Percentiles rank a stretch among this genome's conserved stretches.
phyloP scores from a whole-genome alignment of 1,284 basidiomycete genomes.

The Cronartium quercuum region DNA sequence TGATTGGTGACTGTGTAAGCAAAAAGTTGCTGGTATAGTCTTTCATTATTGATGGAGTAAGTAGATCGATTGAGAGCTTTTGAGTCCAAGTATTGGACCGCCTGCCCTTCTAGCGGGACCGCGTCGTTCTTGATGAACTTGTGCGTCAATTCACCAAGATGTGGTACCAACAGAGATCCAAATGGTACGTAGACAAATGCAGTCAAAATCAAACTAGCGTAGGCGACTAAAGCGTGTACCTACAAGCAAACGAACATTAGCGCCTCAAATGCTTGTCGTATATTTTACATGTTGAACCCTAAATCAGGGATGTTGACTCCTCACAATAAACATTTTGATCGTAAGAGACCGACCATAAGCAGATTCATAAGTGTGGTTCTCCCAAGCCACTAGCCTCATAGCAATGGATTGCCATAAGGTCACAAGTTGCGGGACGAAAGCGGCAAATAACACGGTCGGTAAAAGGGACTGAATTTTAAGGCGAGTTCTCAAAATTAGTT shows the following conservation, averaged over 20 bases:
- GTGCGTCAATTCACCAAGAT: constrained; percentile 3
- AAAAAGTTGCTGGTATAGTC: constrained; percentile 87
- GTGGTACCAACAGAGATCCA: constrained; percentile 45
- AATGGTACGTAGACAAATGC: constrained; percentile 50
- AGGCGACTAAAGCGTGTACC: constrained; percentile 36
- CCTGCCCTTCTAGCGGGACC: constrained; percentile 41
- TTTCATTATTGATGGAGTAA: constrained; percentile 52
- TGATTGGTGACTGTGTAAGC: constrained; percentile 92
- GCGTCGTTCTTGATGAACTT: constrained; percentile 20
- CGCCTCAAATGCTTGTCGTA: no score
- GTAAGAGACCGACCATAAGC: constrained; percentile 73
- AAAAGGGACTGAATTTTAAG: constrained; percentile 54
- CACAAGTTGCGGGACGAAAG: constrained; percentile 77
- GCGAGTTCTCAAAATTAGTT: background rate
- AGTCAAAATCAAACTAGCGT: constrained; percentile 37
- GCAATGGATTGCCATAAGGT: constrained; percentile 65
- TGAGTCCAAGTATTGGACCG: constrained; percentile 45
- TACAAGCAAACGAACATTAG: constrained; percentile 54
- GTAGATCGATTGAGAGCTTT: constrained; percentile 43
- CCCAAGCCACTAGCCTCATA: constrained; percentile 71
- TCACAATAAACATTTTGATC: constrained; percentile 67
- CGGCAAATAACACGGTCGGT: constrained; percentile 77
- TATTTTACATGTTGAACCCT: no score
- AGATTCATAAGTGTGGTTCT: constrained; percentile 77
- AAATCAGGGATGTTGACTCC: constrained; percentile 43